Evolutionary conservation across 352 stramenopile genomes (phyloP).

Genomic region (Phytophthora pistaciae): DNA sequence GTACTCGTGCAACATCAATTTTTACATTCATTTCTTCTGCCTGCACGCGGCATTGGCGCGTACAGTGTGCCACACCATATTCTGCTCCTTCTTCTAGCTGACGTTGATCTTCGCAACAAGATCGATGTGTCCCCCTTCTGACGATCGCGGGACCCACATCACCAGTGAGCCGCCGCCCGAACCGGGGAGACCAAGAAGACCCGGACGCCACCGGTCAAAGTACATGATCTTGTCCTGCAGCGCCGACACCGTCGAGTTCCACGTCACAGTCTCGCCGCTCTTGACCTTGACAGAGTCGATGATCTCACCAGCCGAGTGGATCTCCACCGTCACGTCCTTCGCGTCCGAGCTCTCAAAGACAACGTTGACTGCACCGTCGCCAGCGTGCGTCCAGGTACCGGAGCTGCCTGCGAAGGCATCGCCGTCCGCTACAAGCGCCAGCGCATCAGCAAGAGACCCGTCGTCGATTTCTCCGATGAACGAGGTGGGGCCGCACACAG

Average conservation of each 20-base stretch:
- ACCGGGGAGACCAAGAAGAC: conserved; percentile 48
- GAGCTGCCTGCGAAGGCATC: conserved; percentile 48
- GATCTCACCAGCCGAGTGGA: conserved; percentile 47
- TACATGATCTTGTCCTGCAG: conserved; percentile 66
- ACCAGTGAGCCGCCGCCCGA: conserved; percentile 53
- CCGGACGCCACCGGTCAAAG: conserved; percentile 60
- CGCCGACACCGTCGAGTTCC: conserved; percentile 42
- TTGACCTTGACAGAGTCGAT: conserved; percentile 49
- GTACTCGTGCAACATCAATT: too few species aligned
- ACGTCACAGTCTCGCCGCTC: conserved; percentile 40
- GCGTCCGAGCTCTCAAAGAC: conserved; percentile 51
- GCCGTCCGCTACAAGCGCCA: conserved; percentile 47
- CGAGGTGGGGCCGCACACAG: conserved; percentile 57
- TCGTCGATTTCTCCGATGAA: conserved; percentile 66
- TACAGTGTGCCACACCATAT: too few species aligned
- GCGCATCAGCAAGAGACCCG: conserved; percentile 36
- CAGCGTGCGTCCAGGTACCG: conserved; percentile 47
- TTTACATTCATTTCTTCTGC: too few species aligned
- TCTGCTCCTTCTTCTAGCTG: conserved; percentile 31
- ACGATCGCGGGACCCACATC: conserved; percentile 49
- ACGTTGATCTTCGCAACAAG: conserved; percentile 55
- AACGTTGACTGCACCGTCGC: conserved; percentile 43
- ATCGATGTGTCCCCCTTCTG: conserved; percentile 41
- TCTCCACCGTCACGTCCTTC: conserved; percentile 51
- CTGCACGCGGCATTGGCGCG: too few species aligned